These are phyloP conservation scores for Westerdykella sp. DNA, from an alignment of 2,329 filamentous ascomycete genomes.

Conservation along the genomic window DNA sequence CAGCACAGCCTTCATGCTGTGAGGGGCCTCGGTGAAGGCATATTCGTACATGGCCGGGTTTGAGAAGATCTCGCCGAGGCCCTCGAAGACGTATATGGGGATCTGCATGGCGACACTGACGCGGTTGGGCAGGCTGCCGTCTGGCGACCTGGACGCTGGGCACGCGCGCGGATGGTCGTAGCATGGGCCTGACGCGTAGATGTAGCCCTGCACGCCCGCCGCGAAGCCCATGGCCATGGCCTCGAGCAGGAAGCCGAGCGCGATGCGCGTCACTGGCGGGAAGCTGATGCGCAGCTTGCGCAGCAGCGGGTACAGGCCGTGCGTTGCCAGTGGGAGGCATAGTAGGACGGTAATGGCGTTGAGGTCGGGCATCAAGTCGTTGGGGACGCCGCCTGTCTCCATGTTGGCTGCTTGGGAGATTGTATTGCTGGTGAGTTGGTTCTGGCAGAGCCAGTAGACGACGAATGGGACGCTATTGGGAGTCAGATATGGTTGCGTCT, in stretches of 20 bases:
- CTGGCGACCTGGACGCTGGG: conserved; percentile 3
- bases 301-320: conserved; percentile 7
- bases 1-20: conserved; percentile 25
- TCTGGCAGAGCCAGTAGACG: conserved; percentile 2
- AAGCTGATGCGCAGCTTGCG: conserved; percentile 7
- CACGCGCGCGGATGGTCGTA: conserved; percentile 32
- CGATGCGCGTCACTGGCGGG: conserved; percentile 9
- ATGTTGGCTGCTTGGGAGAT: conserved; percentile 4
- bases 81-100: conserved; percentile 25
- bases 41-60: conserved; percentile 33
- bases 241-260: conserved; percentile 5
- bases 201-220: conserved; percentile 9
- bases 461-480: conserved; percentile 2
- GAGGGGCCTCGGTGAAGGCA: conserved; percentile 33
- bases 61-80: conserved; percentile 34
- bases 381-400: conserved; percentile 1
- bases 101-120: conserved; percentile 29
- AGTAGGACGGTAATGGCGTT: conserved; percentile 2
- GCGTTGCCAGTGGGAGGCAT: conserved; percentile 1
- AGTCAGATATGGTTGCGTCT: conserved; percentile 2
- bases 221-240: conserved; percentile 3
- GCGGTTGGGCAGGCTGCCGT: conserved; percentile 20
- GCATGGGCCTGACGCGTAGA: conserved; percentile 12
- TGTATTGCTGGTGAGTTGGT: conserved; percentile 2
- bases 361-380: conserved; percentile 3